Evolutionary conservation across 208 protist genomes (phyloP), one percentile per base, ranked within the genome.

Genomic region (Phytomonas sp.): DNA sequence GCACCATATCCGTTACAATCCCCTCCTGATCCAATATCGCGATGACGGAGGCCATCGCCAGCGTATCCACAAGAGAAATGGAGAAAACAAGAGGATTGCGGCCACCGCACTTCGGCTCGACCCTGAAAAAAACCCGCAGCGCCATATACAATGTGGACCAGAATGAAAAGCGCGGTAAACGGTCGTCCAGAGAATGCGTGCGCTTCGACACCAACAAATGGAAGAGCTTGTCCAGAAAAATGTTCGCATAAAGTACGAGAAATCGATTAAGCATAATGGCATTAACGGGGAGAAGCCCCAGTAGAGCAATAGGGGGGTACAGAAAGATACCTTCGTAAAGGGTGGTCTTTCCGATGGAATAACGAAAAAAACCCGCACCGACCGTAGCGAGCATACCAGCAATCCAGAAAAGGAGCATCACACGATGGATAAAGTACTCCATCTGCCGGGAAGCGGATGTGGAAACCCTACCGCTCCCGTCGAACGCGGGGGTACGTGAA

Each of bases 1-100:
- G 82, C 75, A 94, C 91, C 91, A 94, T 96, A 76, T 96, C 91
- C 8, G 91, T 94, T 60, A 96, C 86, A 62, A 96, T 88, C 49
- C 91, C 91, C 0, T 72, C 80, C 63, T 87, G 80, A 68, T 96
- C 88, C 29, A 96, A 76, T 72, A 94, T 80, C 40, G 91, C 87
- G 2, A 96, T 75, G 52, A 96, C 91, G 31, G 88, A 91, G 7
- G 86, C 87, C 81, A 88, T 92, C 1, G 88, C 88, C 37, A 96
- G 85, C 8, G 77, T 75, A 49, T 96, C 91, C 2, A 96, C 88
- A 4, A 94, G 72, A 4, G 91, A 96, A 30, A 76, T 83, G 29
- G 88, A 84, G 60, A 92, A 86, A 66, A 88, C 81, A 31, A 91
- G 79, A 4, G 86, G 84, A 70, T 85, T 82, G 59, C 78, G 81